Conservation (phyloP, 139 green algal species). For the Pleodorina starrii region DNA sequence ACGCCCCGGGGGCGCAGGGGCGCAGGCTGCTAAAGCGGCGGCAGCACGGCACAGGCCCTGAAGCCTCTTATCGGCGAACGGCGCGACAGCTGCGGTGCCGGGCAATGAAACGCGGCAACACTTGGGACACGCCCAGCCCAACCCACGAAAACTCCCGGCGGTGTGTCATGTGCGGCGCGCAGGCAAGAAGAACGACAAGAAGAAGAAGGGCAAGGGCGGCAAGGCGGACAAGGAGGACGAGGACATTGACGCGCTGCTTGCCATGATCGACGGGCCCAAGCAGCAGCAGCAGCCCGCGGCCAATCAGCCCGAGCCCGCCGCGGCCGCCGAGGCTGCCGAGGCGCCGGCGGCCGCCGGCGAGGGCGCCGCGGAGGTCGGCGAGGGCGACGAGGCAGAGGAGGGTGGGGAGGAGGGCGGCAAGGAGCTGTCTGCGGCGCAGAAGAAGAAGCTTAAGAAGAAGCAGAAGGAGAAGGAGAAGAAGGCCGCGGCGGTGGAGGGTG, state of each 20-base stretch:
- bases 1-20: too few relatives aligned
- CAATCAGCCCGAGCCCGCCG: conserved; percentile 33
- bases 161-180: too few relatives aligned
- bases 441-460: conserved; percentile 93
- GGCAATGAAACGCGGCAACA: too few relatives aligned
- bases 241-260: conserved; percentile 82
- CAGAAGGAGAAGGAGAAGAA: conserved; percentile 86
- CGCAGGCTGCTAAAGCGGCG: too few relatives aligned
- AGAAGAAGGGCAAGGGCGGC: conserved; percentile 65
- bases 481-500: conserved; percentile 57
- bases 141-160: too few relatives aligned
- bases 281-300: conserved; percentile 34
- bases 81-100: too few relatives aligned
- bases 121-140: too few relatives aligned
- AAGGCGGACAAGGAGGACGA: conserved; percentile 68
- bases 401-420: conserved; percentile 60
- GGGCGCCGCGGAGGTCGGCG: conserved; percentile 39
- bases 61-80: too few relatives aligned
- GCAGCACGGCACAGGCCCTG: too few relatives aligned
- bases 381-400: conserved; percentile 51
- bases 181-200: conserved; percentile 59
- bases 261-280: conserved; percentile 74
- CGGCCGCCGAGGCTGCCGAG: conserved; percentile 30
- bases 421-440: conserved; percentile 81
- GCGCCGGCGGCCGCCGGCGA: conserved; percentile 35